These are phyloP conservation scores for Pythium aphanidermatum DNA, from an alignment of 352 stramenopile species.

Conservation along the genomic window DNA sequence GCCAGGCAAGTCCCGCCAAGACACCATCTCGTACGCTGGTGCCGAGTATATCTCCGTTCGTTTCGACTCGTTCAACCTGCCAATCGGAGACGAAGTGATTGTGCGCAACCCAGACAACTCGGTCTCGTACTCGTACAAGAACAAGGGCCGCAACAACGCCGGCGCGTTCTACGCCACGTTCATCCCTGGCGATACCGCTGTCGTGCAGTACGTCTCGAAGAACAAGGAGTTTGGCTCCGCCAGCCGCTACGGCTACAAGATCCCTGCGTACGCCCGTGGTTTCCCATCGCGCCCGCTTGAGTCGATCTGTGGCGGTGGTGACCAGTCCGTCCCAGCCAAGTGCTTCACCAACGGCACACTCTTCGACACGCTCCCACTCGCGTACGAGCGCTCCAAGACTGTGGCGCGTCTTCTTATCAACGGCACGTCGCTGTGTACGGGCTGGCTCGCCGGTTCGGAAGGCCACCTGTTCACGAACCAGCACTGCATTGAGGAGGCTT, in stretches of 20 bases:
- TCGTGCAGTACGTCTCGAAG: slow-evolving; percentile 16
- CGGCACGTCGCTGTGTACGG: slow-evolving; percentile 12
- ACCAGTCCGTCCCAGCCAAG: slow-evolving; percentile 24
- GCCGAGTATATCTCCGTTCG: slow-evolving; percentile 51
- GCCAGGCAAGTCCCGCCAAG: not conserved
- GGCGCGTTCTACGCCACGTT: slow-evolving; percentile 17
- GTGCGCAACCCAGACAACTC: slow-evolving; percentile 28
- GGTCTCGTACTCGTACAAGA: slow-evolving; percentile 16
- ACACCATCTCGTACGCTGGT: slow-evolving; percentile 28
- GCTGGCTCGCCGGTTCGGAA: slow-evolving; percentile 12
- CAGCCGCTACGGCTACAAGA: slow-evolving; percentile 12
- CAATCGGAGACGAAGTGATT: slow-evolving; percentile 39
- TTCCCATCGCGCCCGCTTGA: slow-evolving; percentile 14
- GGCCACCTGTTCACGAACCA: slow-evolving; percentile 25
- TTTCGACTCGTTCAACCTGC: slow-evolving; percentile 47
- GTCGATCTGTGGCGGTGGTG: slow-evolving; percentile 21
- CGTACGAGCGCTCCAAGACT: slow-evolving; percentile 17
- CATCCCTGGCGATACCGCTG: slow-evolving; percentile 5
- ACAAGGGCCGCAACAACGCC: slow-evolving; percentile 12
- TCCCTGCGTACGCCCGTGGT: slow-evolving; percentile 15
- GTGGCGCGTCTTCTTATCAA: slow-evolving; percentile 27
- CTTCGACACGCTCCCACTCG: slow-evolving; percentile 4
- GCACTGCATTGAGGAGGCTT: slow-evolving; percentile 18
- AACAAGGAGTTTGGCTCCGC: not conserved
- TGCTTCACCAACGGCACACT: slow-evolving; percentile 19